phyloP scores from a whole-genome alignment of 1,139 yeast species.

The Geotrichum phurueaensis region DNA sequence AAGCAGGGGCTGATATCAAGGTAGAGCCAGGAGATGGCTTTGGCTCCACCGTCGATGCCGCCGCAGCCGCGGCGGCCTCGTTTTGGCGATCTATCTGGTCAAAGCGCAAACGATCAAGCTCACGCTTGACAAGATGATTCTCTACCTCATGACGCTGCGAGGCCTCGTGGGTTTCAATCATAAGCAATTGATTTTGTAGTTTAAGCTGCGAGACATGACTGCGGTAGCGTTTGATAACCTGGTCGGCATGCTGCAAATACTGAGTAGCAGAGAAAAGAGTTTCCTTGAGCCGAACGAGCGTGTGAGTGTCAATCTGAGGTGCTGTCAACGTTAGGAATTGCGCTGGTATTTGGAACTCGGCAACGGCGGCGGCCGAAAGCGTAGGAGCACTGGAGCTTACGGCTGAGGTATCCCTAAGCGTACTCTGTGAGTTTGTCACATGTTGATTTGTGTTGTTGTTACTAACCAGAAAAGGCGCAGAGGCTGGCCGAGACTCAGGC shows the following conservation, averaged over 20 bases:
- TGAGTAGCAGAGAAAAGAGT: not conserved
- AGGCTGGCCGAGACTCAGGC: not conserved
- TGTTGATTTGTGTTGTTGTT: not conserved
- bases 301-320: not conserved
- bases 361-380: not conserved
- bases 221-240: not conserved
- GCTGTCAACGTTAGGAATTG: not conserved
- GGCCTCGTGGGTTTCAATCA: conserved; percentile 37
- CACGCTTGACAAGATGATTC: conserved; percentile 42
- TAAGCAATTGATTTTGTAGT: conserved; percentile 39
- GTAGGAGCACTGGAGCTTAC: not conserved
- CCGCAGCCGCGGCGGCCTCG: conserved; percentile 19
- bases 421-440: not conserved
- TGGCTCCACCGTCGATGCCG: conserved; percentile 18
- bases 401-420: not conserved
- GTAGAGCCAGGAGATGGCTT: not conserved
- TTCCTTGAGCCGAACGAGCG: not conserved
- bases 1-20: conserved; percentile 12
- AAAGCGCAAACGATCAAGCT: conserved; percentile 43
- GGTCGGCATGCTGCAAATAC: not conserved
- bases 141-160: conserved; percentile 45
- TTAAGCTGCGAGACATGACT: conserved; percentile 26
- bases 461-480: not conserved
- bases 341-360: not conserved
- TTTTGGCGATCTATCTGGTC: conserved; percentile 27